These are phyloP conservation scores for Ceratobasidium sp. DNA, from an alignment of 1,284 basidiomycete genomes.

Conservation along the genomic window DNA sequence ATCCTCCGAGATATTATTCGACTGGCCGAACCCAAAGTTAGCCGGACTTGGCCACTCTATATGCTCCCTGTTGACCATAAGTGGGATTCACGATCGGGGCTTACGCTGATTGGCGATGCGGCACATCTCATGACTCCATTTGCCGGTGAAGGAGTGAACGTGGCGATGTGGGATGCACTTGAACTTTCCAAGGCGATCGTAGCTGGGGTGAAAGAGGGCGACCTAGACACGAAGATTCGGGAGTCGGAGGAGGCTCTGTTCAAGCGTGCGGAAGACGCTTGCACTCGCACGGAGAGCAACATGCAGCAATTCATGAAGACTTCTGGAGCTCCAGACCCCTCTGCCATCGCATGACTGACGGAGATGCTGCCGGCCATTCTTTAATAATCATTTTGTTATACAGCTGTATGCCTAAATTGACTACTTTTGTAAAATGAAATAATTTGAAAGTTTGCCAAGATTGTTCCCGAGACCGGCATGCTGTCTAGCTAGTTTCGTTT, in stretches of 20 bases:
- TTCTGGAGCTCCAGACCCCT: neutral
- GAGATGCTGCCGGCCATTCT: no score
- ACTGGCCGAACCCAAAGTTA: constrained; percentile 45
- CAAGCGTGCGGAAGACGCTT: neutral
- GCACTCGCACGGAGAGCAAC: constrained; percentile 4
- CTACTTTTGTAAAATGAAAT: no score
- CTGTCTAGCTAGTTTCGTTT: no score
- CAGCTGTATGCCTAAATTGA: no score
- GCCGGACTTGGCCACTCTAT: constrained; percentile 46
- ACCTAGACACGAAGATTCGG: neutral
- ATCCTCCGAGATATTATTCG: constrained; percentile 44
- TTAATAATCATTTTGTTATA: no score
- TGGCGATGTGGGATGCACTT: constrained; percentile 48
- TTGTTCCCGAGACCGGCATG: no score
- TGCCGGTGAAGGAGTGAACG: constrained; percentile 57
- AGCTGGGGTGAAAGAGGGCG: constrained; percentile 29
- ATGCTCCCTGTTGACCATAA: constrained; percentile 43
- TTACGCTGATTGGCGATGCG: constrained; percentile 55
- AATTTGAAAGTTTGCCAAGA: no score
- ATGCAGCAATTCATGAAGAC: neutral
- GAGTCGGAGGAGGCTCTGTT: neutral
- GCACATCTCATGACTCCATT: constrained; percentile 60
- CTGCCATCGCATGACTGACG: neutral
- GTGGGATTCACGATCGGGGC: constrained; percentile 43
- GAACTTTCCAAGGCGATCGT: constrained; percentile 49